Evolutionary conservation across 2,329 filamentous ascomycete species (phyloP).

Genomic region (Exophiala sideris): DNA sequence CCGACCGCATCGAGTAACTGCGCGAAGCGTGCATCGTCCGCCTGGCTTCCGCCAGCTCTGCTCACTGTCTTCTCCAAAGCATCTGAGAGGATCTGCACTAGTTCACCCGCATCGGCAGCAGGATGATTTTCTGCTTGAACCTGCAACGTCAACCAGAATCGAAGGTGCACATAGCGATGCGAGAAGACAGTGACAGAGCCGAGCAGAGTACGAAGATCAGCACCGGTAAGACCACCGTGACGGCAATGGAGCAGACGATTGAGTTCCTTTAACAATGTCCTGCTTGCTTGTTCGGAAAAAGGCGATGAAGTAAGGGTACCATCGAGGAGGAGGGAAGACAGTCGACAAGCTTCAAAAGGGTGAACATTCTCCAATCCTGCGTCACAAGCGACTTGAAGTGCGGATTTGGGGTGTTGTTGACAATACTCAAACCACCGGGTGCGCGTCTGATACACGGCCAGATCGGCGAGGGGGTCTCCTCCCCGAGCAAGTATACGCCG

Average conservation of each 20-base stretch:
- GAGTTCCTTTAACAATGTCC: slow-evolving; percentile 14
- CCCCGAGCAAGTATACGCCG: slow-evolving; percentile 25
- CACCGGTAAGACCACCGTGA: neutral
- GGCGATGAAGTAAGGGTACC: slow-evolving; percentile 1
- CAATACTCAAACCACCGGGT: slow-evolving; percentile 30
- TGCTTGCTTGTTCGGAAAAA: slow-evolving; percentile 4
- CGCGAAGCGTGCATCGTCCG: slow-evolving; percentile 7
- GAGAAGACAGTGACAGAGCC: slow-evolving; percentile 28
- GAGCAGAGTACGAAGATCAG: slow-evolving; percentile 30
- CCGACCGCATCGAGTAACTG: slow-evolving; percentile 14
- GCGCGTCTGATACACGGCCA: slow-evolving; percentile 15
- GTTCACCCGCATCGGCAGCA: slow-evolving; percentile 24
- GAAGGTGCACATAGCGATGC: slow-evolving; percentile 17
- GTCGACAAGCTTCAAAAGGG: slow-evolving; percentile 1
- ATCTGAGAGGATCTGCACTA: slow-evolving; percentile 29
- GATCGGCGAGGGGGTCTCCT: slow-evolving; percentile 2
- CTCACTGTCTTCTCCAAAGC: slow-evolving; percentile 16
- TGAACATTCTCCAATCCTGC: slow-evolving; percentile 29
- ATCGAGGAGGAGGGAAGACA: slow-evolving; percentile 8
- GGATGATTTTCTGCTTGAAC: neutral
- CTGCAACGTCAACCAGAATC: slow-evolving; percentile 13
- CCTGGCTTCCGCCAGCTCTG: neutral
- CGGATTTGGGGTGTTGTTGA: slow-evolving; percentile 32
- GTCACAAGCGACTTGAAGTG: slow-evolving; percentile 34
- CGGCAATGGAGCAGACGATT: slow-evolving; percentile 6